phyloP scores from a whole-genome alignment of 139 green algal species.

The Marvania coccoides region DNA sequence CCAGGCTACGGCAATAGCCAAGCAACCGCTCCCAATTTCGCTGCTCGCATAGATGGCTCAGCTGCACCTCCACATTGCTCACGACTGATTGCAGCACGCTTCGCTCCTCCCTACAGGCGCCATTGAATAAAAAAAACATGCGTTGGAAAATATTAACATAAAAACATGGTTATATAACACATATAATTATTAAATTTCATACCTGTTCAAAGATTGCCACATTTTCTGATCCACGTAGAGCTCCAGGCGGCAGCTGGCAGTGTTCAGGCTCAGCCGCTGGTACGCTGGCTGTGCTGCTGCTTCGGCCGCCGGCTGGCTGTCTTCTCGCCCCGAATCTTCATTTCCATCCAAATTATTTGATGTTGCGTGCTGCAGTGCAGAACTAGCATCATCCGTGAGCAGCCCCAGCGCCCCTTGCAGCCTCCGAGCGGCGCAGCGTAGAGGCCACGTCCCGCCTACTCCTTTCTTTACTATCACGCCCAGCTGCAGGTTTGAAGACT shows the following conservation, averaged over 20 bases:
- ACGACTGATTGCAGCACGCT: slow-evolving; percentile 24
- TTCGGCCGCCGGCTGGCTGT: background rate
- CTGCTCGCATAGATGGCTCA: no score
- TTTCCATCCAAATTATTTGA: background rate
- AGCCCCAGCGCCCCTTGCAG: slow-evolving; percentile 28
- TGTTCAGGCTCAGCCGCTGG: slow-evolving; percentile 43
- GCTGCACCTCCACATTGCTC: slow-evolving; percentile 20
- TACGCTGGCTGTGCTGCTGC: background rate
- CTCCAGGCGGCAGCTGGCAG: slow-evolving; percentile 46
- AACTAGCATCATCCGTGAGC: background rate
- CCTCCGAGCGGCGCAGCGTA: slow-evolving; percentile 28
- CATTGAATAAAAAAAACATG: no score
- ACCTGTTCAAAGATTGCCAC: slow-evolving; percentile 30
- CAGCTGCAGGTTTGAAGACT: slow-evolving; percentile 32
- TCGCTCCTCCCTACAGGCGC: background rate
- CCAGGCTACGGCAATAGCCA: no score
- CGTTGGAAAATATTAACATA: no score
- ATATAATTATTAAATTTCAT: no score
- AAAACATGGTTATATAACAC: no score
- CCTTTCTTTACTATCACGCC: slow-evolving; percentile 42
- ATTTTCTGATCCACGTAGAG: slow-evolving; percentile 38
- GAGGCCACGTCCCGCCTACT: slow-evolving; percentile 53
- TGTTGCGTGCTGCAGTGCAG: background rate
- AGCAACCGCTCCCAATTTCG: no score
- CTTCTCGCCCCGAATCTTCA: background rate